A percentile compares a stretch with the other conserved stretches of the same genome.
These are phyloP conservation scores for Triticum timopheevii DNA, from an alignment of 176 grass and related monocot species.

Conservation along the genomic window DNA sequence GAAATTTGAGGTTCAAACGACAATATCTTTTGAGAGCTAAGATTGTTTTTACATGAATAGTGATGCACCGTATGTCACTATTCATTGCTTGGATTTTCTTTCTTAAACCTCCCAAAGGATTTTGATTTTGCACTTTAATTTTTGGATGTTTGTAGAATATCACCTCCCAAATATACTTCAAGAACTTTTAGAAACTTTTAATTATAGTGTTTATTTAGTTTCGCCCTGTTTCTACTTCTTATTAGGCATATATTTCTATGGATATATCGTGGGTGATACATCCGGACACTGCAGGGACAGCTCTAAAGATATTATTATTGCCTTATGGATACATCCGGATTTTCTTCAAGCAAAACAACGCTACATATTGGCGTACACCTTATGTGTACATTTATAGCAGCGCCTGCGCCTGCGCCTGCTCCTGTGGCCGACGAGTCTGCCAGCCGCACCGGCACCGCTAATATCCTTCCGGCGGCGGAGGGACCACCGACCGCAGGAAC, in stretches of 20 bases:
- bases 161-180: no score
- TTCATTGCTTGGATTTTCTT: no score
- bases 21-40: no score
- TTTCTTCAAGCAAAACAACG: background rate
- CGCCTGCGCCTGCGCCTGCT: background rate
- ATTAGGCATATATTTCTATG: background rate
- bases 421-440: background rate
- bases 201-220: background rate
- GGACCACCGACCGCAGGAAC: slow-evolving; percentile 5
- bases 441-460: background rate
- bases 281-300: background rate
- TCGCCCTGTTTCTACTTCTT: background rate
- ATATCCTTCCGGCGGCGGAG: background rate
- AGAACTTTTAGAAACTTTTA: background rate
- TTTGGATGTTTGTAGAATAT: no score
- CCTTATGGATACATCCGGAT: background rate
- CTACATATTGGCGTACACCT: background rate
- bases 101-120: no score
- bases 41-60: no score
- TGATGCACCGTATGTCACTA: no score
- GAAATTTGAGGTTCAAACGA: no score
- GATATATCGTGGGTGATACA: background rate
- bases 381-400: background rate
- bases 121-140: no score
- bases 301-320: background rate